Conservation (phyloP, 768 basidiomycete genomes). For the Termitomyces titanicus region DNA sequence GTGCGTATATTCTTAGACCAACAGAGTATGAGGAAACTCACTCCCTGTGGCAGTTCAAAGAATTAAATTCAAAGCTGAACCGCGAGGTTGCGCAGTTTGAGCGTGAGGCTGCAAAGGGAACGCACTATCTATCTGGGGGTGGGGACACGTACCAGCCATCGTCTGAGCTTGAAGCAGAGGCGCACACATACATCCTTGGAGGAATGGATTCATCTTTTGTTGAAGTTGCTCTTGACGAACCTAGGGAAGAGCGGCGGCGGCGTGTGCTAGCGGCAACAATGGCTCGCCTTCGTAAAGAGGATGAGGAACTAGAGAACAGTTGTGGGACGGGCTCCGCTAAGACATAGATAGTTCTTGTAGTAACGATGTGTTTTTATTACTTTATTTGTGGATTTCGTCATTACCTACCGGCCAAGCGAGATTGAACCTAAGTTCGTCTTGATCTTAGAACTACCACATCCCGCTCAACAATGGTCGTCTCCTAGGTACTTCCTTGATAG, state of each 20-base stretch:
- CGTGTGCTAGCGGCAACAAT: slow-evolving; percentile 59
- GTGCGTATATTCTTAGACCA: slow-evolving; percentile 34
- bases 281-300: slow-evolving; percentile 55
- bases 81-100: slow-evolving; percentile 71
- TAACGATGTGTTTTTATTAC: background rate
- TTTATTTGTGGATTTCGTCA: background rate
- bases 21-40: background rate
- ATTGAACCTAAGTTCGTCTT: background rate
- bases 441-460: too few relatives aligned
- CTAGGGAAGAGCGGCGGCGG: slow-evolving; percentile 53
- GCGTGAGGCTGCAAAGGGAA: slow-evolving; percentile 43
- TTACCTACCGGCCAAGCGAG: background rate
- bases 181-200: slow-evolving; percentile 46
- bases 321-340: slow-evolving; percentile 51
- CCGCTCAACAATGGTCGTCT: background rate
- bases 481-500: background rate
- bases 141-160: slow-evolving; percentile 50
- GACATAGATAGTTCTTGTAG: background rate
- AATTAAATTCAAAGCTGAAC: slow-evolving; percentile 70
- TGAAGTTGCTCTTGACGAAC: slow-evolving; percentile 29
- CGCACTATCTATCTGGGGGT: slow-evolving; percentile 45
- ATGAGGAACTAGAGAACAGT: slow-evolving; percentile 67
- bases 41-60: slow-evolving; percentile 53
- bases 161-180: slow-evolving; percentile 54
- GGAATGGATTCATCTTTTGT: slow-evolving; percentile 26